Conservation (phyloP, 495 filamentous ascomycete species). For the Xylaria nigripes region DNA sequence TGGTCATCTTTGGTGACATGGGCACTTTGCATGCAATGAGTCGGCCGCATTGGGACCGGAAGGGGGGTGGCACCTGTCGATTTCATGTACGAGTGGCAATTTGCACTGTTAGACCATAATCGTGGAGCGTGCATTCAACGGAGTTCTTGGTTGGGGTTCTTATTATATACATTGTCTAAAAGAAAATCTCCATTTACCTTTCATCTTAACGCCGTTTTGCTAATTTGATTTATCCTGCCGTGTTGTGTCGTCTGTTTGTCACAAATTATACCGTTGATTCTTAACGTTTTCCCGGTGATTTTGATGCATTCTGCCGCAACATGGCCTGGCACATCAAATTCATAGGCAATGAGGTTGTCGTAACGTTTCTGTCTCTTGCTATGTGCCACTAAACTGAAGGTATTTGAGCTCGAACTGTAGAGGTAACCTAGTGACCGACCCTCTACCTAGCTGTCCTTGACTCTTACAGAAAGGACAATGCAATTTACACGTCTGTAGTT, state of each 20-base stretch:
- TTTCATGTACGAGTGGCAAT: conserved; percentile 19
- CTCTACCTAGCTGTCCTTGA: too few relatives aligned
- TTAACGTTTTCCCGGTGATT: too few relatives aligned
- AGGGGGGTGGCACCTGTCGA: conserved; percentile 8
- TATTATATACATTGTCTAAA: conserved; percentile 8
- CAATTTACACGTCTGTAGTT: too few relatives aligned
- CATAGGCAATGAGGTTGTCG: too few relatives aligned
- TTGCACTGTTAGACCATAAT: conserved; percentile 17
- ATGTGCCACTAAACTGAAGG: too few relatives aligned
- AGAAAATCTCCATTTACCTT: not conserved
- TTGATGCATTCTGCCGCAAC: too few relatives aligned
- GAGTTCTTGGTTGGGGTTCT: not conserved
- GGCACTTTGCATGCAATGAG: conserved; percentile 10
- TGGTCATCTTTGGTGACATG: not conserved
- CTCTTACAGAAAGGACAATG: too few relatives aligned
- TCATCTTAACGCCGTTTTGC: not conserved
- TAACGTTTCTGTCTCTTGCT: too few relatives aligned
- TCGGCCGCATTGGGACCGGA: conserved; percentile 9
- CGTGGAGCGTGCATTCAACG: conserved; percentile 12
- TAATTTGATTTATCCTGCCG: not conserved
- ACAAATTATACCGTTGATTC: too few relatives aligned
- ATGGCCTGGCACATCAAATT: too few relatives aligned
- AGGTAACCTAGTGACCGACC: too few relatives aligned
- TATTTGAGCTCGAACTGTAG: too few relatives aligned
- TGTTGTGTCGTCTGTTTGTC: not conserved